phyloP scores from a whole-genome alignment of 176 grass and related monocot genomes.

The Areca catechu region DNA sequence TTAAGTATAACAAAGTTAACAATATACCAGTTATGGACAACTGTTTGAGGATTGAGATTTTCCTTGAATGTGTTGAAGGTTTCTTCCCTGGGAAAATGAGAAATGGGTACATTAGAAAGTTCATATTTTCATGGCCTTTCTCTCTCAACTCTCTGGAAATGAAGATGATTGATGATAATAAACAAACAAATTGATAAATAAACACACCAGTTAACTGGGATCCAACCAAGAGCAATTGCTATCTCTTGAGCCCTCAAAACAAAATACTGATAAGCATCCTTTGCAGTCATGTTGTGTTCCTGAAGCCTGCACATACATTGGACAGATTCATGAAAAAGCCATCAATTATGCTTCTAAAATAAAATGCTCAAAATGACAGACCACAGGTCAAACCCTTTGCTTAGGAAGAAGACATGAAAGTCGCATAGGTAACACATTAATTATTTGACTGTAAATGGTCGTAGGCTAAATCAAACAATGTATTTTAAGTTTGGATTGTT shows the following conservation, averaged over 20 bases:
- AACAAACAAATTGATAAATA: not conserved
- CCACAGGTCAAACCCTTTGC: no score
- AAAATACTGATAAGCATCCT: slow-evolving; percentile 93
- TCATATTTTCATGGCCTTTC: no score
- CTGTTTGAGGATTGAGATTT: slow-evolving; percentile 77
- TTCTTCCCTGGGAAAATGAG: slow-evolving; percentile 66
- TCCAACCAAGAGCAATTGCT: slow-evolving; percentile 66
- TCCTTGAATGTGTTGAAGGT: slow-evolving; percentile 83
- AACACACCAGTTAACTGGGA: slow-evolving; percentile 76
- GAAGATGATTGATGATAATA: no score
- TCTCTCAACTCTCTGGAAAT: no score
- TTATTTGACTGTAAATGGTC: no score
- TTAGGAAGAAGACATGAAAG: no score
- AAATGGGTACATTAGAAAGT: not conserved
- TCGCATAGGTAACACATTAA: no score
- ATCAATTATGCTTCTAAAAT: no score
- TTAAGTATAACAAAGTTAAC: not conserved
- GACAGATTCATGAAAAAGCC: no score
- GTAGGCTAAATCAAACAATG: no score
- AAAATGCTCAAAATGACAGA: no score
- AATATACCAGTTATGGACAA: slow-evolving; percentile 84
- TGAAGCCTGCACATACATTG: slow-evolving; percentile 41
- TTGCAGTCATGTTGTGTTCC: slow-evolving; percentile 74
- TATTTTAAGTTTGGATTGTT: no score
- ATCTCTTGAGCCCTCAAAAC: slow-evolving; percentile 82